Conservation (phyloP, 169 alveolate species). For the Toxoplasma gondii region DNA sequence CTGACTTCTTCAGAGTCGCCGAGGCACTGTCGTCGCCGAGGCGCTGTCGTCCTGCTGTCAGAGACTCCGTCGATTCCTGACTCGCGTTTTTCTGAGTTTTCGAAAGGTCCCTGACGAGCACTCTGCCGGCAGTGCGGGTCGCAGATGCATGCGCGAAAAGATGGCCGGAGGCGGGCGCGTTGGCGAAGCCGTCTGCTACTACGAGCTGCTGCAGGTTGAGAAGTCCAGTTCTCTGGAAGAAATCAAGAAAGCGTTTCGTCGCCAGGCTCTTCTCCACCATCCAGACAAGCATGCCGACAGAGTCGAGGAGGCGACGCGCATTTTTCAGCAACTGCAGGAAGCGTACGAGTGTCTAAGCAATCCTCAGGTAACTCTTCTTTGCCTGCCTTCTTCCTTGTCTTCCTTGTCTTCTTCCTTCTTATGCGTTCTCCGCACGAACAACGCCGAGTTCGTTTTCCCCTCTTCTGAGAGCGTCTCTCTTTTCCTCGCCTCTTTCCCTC, state of each 20-base stretch:
- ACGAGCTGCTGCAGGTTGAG: not conserved
- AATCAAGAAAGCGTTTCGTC: conserved; percentile 38
- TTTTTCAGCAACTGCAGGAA: conserved; percentile 58
- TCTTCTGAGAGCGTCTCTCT: too few species aligned
- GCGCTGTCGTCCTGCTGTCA: too few species aligned
- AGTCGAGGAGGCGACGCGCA: conserved; percentile 39
- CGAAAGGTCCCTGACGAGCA: too few species aligned
- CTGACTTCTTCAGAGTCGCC: not conserved
- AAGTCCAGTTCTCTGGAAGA: conserved; percentile 17
- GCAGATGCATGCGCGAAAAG: too few species aligned
- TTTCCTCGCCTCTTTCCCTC: too few species aligned
- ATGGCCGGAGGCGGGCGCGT: not conserved
- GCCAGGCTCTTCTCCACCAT: conserved; percentile 41
- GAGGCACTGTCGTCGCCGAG: not conserved
- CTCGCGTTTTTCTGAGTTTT: too few species aligned
- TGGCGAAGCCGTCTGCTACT: conserved; percentile 17
- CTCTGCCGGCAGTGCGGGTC: too few species aligned
- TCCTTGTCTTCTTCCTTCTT: not conserved
- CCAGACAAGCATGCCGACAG: conserved; percentile 52
- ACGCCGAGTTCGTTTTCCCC: too few species aligned
- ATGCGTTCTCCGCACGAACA: too few species aligned
- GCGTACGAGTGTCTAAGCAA: conserved; percentile 59
- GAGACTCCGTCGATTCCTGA: too few species aligned
- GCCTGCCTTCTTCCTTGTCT: not conserved
- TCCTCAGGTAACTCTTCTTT: conserved; percentile 18